Evolutionary conservation across 2,329 filamentous ascomycete genomes (phyloP), one percentile per base, ranked within the genome.

Genomic region (Claviceps sp.): DNA sequence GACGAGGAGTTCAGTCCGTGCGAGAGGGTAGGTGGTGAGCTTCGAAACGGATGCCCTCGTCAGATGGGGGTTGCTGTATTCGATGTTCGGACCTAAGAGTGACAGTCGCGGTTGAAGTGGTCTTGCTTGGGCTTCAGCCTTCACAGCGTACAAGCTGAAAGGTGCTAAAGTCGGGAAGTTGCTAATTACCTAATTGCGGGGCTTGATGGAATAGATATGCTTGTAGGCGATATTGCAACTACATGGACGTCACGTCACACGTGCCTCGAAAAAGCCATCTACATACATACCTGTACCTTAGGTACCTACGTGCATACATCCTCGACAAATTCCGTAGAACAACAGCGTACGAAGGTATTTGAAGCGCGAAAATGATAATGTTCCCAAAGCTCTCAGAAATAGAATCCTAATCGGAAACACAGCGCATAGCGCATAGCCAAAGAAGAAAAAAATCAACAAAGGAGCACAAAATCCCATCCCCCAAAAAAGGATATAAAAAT

Each of bases 171-270:
- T 34, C 29, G 29, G 29, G 29, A 34, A 11, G 29, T 9, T 34
- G 29, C 29, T 34, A 34, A 34, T 34, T 34, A 34, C n/a, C n/a
- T n/a, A n/a, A n/a, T 34, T 34, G 17, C 13, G 23, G 14, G 40
- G 42, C 23, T 17, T 26, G 22, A 7, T 7, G 34, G 3, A 1
- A 9, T 40, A 14, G 9, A 23, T 51, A 53, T 55, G 46, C 49
- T 47, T 50, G 6, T 55, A 55, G 46, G 47, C 52, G 52, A 52
- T 54, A 52, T 51, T 34, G 50, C 29, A 51, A 26, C 22, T 11
- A 14, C 36, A 11, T 13, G 16, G n/a, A 48, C 37, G 16, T 42
- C 4, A 48, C 37, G 16, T 42, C 4, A 20, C 20, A 20, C 20
- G 20, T 20, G 20, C n/a, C 14, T 23, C 2, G 36, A 8, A 34